These are phyloP conservation scores for Colletotrichum brevisporum DNA, from an alignment of 2,329 filamentous ascomycete species.

Conservation along the genomic window DNA sequence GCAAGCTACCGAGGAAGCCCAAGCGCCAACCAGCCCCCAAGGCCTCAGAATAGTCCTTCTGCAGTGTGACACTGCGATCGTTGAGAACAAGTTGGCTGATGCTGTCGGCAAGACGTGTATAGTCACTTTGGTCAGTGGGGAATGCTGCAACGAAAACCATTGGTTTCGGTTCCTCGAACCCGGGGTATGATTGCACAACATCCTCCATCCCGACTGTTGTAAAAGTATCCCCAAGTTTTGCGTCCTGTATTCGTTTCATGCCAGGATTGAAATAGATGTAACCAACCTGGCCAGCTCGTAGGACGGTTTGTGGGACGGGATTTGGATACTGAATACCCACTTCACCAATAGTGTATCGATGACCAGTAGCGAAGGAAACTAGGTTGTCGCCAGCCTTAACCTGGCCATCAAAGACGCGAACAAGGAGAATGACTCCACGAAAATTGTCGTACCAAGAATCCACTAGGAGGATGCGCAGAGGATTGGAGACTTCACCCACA, in stretches of 20 bases:
- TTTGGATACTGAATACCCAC: constrained; percentile 97
- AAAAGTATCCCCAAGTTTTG: constrained; percentile 95
- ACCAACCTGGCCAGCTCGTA: constrained; percentile 94
- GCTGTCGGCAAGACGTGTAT: constrained; percentile 89
- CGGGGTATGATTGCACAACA: constrained; percentile 83
- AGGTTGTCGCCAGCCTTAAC: constrained; percentile 87
- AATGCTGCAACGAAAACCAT: constrained; percentile 99
- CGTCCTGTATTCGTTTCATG: constrained; percentile 97
- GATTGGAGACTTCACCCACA: constrained; percentile 78
- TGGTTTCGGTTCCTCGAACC: constrained; percentile 96
- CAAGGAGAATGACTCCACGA: constrained; percentile 90
- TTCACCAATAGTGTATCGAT: constrained; percentile 94
- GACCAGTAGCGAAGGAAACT: constrained; percentile 88
- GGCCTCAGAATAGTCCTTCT: constrained; percentile 95
- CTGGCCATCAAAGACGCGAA: constrained; percentile 90
- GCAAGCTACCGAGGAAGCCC: constrained; percentile 94
- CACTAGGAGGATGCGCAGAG: constrained; percentile 87
- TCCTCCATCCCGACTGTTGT: constrained; percentile 85
- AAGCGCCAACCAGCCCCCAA: constrained; percentile 94
- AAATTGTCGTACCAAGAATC: constrained; percentile 99
- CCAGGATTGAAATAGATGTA: constrained; percentile 98
- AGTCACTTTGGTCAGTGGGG: constrained; percentile 90
- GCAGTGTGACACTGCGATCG: constrained; percentile 92
- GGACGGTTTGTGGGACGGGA: constrained; percentile 82
- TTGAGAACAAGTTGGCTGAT: constrained; percentile 95